Percentiles rank a stretch among this genome's conserved stretches.
Evolutionary conservation across 768 basidiomycete genomes (phyloP).

Genomic region (Gloeophyllum trabeum): DNA sequence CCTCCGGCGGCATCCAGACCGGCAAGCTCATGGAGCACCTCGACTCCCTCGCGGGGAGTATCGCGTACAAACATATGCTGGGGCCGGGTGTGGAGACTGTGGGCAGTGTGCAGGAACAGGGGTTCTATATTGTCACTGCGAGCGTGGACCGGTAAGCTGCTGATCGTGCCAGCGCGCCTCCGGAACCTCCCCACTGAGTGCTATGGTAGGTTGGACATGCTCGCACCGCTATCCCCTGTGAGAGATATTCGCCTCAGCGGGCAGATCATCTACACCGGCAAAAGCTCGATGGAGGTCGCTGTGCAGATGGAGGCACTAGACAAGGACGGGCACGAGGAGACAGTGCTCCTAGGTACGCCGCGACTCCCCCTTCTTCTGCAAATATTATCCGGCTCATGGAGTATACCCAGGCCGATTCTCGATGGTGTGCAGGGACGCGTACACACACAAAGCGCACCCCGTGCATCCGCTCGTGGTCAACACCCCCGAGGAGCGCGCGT

Average conservation of each 20-base stretch:
- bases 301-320: slow-evolving; percentile 70
- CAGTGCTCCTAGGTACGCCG: slow-evolving; percentile 51
- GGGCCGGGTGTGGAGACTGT: slow-evolving; percentile 48
- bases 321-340: slow-evolving; percentile 35
- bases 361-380: slow-evolving; percentile 1
- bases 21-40: slow-evolving; percentile 74
- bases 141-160: slow-evolving; percentile 58
- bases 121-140: slow-evolving; percentile 79
- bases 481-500: slow-evolving; percentile 48
- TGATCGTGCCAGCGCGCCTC: background rate
- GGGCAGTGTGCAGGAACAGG: slow-evolving; percentile 44
- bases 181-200: background rate
- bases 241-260: slow-evolving; percentile 68
- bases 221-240: slow-evolving; percentile 42
- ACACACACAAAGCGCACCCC: slow-evolving; percentile 47
- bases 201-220: slow-evolving; percentile 48
- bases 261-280: slow-evolving; percentile 71
- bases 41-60: slow-evolving; percentile 77
- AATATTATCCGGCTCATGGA: background rate
- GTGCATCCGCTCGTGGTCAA: slow-evolving; percentile 53
- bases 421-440: slow-evolving; percentile 75
- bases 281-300: slow-evolving; percentile 75
- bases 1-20: slow-evolving; percentile 56
- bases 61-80: slow-evolving; percentile 75
- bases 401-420: slow-evolving; percentile 64